Base-by-base conservation (phyloP, 2,329 filamentous ascomycete species). In the Fusarium succisae region DNA sequence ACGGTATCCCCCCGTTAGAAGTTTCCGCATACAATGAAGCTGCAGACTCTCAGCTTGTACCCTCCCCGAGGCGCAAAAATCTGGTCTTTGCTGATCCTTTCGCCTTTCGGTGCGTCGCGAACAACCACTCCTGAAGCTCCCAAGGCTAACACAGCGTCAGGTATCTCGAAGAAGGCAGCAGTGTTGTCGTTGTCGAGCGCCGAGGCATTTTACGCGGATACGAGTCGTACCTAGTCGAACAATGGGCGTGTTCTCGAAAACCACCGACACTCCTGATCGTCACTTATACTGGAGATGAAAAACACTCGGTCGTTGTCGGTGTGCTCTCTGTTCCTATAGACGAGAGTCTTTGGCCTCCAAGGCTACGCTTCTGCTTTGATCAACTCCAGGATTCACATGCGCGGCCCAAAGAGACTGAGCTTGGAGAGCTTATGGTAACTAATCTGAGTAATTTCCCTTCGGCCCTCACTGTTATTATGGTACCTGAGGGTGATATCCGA, bases 371-470 rank as follows among this genome's bases (percentile, higher is more conserved):
- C 61, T 98, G 98, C 82, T 96, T 98, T 85, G 92, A 92, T 73
- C 94, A 94, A 4, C 89, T 98, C 59, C 91, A 93, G 64, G 91
- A 97, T 80, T 96, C 93, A 77, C 94, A 98, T 86, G 94, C 95
- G 3, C 89, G 94, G 47, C 91, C 92, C 39, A 94, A 94, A 80
- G 92, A 97, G 59, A 98, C 96, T 0, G 87, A 90, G 4, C 84
- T 97, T 20, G 96, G 96, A 11, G 92, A 93, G 69, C 84, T 98
- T 69, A 97, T 98, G 93, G 92, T 98, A 66, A 98, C 96, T 10
- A 98, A 98, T 80, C 86, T 98, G 37, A 96, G 93, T 82, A 93
- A 91, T 72, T 98, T 99, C 73, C 96, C 96, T 7, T 98, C 95
- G 1, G 93, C 94, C 0, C 86, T 98, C 70, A 98, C 94, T 0